phyloP scores from a whole-genome alignment of 441 rosid species.

The Jatropha podagrica region DNA sequence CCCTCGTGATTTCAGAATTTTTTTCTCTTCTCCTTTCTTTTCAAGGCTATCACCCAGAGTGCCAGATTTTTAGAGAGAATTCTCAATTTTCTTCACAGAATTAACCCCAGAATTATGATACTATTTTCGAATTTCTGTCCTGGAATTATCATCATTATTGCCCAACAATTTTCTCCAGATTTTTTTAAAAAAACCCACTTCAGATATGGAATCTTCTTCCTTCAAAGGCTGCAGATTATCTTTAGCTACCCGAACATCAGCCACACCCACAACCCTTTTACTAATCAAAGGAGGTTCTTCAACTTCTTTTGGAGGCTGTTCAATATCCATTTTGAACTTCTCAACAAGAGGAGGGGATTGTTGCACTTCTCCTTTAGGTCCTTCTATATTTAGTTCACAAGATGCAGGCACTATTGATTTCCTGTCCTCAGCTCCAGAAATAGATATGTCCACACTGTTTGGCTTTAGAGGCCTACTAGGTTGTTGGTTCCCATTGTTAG shows the following conservation, averaged over 20 bases:
- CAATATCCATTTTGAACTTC: slow-evolving; percentile 12
- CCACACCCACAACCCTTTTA: slow-evolving; percentile 13
- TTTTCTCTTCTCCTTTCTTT: slow-evolving; percentile 22
- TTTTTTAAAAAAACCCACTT: slow-evolving; percentile 34
- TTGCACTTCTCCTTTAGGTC: slow-evolving; percentile 2
- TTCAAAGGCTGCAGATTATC: slow-evolving; percentile 11
- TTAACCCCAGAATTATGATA: slow-evolving; percentile 23
- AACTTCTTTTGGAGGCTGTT: slow-evolving; percentile 11
- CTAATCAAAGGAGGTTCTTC: slow-evolving; percentile 18
- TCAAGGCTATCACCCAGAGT: slow-evolving; percentile 18
- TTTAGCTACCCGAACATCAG: slow-evolving; percentile 8
- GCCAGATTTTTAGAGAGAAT: slow-evolving; percentile 17
- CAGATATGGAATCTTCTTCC: slow-evolving; percentile 31
- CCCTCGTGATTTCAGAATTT: slow-evolving; percentile 19
- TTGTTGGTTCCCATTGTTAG: slow-evolving; percentile 23
- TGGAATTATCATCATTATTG: slow-evolving; percentile 23
- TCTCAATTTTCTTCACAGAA: slow-evolving; percentile 23
- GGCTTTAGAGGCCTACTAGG: slow-evolving; percentile 17
- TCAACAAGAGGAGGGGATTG: slow-evolving; percentile 1
- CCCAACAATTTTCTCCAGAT: slow-evolving; percentile 47
- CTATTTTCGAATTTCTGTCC: slow-evolving; percentile 11
- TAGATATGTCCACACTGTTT: slow-evolving; percentile 23
- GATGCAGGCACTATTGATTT: slow-evolving; percentile 22
- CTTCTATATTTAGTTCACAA: not conserved
- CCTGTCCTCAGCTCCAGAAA: slow-evolving; percentile 22